Conservation (phyloP, 225 moss, liverwort and hornwort species). For the Sphagnum contortum region DNA sequence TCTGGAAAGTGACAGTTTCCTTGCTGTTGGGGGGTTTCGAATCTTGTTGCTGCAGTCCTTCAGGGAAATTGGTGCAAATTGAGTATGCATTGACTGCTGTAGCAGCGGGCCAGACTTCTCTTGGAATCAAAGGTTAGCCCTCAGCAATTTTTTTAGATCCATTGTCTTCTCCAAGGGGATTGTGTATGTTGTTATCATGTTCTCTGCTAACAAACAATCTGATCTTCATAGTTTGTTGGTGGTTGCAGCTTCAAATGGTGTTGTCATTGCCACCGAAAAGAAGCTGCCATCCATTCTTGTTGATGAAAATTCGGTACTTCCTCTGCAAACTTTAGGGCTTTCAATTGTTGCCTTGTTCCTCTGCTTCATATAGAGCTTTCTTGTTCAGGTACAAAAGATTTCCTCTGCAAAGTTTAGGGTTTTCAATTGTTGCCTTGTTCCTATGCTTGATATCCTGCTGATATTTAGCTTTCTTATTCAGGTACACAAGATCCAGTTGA, state of each 20-base stretch:
- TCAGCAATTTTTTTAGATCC: neutral
- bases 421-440: neutral
- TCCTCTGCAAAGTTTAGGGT: neutral
- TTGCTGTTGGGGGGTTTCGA: neutral
- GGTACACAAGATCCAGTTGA: slow-evolving; percentile 90
- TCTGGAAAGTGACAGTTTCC: no score
- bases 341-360: neutral
- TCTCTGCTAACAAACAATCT: neutral
- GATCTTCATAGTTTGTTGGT: slow-evolving; percentile 1
- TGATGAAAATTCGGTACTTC: slow-evolving; percentile 73
- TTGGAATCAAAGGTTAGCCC: slow-evolving; percentile 70
- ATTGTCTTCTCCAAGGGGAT: no score
- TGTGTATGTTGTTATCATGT: neutral
- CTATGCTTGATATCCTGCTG: neutral
- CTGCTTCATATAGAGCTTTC: slow-evolving; percentile 15
- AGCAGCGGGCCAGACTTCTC: slow-evolving; percentile 94
- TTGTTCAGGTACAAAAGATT: no score
- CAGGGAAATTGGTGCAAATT: slow-evolving; percentile 94
- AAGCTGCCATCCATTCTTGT: slow-evolving; percentile 89
- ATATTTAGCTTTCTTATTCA: slow-evolving; percentile 11
- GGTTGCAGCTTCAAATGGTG: slow-evolving; percentile 75
- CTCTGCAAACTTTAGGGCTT: neutral
- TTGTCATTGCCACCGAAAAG: slow-evolving; percentile 88
- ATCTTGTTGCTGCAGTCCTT: slow-evolving; percentile 34
- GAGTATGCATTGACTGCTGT: slow-evolving; percentile 99